Conservation (phyloP, 768 basidiomycete species). For the Chalciporus piperatus region DNA sequence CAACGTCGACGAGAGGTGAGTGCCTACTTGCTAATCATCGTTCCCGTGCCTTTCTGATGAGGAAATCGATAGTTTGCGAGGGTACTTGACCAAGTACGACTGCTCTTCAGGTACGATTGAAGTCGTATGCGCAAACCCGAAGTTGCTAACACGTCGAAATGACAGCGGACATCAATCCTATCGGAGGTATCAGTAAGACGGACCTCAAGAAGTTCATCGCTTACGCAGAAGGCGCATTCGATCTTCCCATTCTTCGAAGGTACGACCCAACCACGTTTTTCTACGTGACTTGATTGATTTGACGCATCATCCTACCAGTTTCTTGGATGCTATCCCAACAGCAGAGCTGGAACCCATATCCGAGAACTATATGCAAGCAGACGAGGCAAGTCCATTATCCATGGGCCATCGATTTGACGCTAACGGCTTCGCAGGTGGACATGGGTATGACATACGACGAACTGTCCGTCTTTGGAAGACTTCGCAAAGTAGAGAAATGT, state of each 20-base stretch:
- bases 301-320: conserved; percentile 45
- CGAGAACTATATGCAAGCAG: conserved; percentile 90
- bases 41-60: not conserved
- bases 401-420: not conserved
- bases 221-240: conserved; percentile 73
- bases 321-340: conserved; percentile 88
- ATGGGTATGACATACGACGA: conserved; percentile 99
- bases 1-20: conserved; percentile 94
- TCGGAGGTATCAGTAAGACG: conserved; percentile 96
- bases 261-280: conserved; percentile 29
- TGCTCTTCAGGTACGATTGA: conserved; percentile 71
- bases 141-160: not conserved
- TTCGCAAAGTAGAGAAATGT: conserved; percentile 95
- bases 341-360: conserved; percentile 97
- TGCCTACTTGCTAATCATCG: not conserved
- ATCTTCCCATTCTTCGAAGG: conserved; percentile 81
- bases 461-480: conserved; percentile 85
- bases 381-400: conserved; percentile 60
- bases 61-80: conserved; percentile 63
- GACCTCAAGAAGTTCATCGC: conserved; percentile 95
- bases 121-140: not conserved
- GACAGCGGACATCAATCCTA: conserved; percentile 94
- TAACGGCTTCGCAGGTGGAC: conserved; percentile 58
- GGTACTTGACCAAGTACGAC: conserved; percentile 98
- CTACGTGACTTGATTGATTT: not conserved